Conservation (phyloP, 2,329 filamentous ascomycete species). For the Xylogone sp. region DNA sequence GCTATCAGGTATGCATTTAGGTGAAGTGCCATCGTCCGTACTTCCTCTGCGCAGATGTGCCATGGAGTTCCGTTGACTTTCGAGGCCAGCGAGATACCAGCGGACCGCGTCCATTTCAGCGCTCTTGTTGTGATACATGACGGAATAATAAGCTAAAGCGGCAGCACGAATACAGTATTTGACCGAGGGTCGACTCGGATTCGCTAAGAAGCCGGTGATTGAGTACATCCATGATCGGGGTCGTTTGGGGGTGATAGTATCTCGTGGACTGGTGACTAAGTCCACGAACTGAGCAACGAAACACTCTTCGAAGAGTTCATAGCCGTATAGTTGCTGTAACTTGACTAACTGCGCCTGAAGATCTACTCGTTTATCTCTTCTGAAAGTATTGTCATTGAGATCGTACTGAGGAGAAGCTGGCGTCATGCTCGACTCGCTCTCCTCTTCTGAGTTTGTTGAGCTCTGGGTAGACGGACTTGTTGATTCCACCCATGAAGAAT, state of each 20-base stretch:
- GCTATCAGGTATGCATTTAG: neutral
- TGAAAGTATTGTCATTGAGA: neutral
- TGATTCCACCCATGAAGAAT: neutral
- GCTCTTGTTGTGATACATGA: neutral
- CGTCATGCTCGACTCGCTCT: neutral
- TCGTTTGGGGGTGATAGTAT: neutral
- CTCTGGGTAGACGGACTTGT: neutral
- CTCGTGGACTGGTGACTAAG: neutral
- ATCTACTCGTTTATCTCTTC: neutral
- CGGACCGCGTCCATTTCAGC: neutral
- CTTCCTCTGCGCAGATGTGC: neutral
- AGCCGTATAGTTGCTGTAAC: neutral
- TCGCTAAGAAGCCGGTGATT: neutral
- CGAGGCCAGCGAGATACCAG: neutral
- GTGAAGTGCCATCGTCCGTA: neutral
- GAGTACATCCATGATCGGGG: neutral
- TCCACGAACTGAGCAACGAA: neutral
- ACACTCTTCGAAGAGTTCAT: neutral
- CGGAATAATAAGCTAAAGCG: neutral
- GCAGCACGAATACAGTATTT: neutral
- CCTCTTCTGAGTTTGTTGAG: neutral
- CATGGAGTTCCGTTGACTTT: neutral
- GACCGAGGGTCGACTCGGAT: neutral
- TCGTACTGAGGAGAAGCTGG: neutral
- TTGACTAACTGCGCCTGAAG: neutral